A percentile compares a stretch with the other conserved stretches of the same genome.
These are phyloP conservation scores for Diaporthe sp. DNA, from an alignment of 2,329 filamentous ascomycete species.

Conservation along the genomic window DNA sequence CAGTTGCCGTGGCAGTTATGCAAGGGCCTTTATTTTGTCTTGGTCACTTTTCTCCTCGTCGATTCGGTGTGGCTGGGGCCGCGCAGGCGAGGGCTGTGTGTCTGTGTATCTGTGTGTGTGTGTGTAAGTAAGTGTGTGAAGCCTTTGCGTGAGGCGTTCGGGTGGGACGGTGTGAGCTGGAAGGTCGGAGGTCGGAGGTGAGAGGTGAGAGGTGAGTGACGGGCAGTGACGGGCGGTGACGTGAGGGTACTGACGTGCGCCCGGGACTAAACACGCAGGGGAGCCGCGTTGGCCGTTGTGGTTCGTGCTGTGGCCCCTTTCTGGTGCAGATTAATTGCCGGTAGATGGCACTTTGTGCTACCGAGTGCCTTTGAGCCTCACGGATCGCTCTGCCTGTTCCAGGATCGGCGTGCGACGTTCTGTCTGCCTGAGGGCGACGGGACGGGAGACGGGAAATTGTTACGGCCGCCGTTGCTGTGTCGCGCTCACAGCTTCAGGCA, in stretches of 20 bases:
- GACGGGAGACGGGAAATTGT: conserved; percentile 1
- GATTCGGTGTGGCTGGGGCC: conserved; percentile 3
- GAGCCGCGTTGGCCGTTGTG: not conserved
- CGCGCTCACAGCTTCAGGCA: conserved; percentile 37
- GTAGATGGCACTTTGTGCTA: conserved; percentile 13
- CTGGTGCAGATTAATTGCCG: conserved; percentile 10
- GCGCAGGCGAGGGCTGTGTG: not conserved
- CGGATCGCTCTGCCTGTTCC: not conserved
- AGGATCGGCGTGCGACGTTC: conserved; percentile 22
- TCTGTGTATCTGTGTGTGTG: not conserved
- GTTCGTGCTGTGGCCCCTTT: not conserved
- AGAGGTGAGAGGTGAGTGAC: conserved; percentile 20
- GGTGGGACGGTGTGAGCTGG: conserved; percentile 20
- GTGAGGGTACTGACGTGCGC: not conserved
- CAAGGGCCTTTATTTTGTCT: not conserved
- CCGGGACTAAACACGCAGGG: not conserved
- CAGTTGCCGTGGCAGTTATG: not conserved
- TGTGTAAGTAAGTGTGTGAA: not conserved
- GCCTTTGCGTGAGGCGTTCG: not conserved
- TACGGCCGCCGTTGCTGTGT: not conserved
- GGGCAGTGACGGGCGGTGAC: not conserved
- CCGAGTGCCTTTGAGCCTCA: not conserved
- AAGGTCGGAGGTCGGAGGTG: conserved; percentile 8
- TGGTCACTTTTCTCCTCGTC: not conserved
- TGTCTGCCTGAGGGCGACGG: not conserved